Evolutionary conservation across 2,329 filamentous ascomycete species (phyloP), one percentile per base, ranked within the genome.

Genomic region (Hypoxylon sp.): DNA sequence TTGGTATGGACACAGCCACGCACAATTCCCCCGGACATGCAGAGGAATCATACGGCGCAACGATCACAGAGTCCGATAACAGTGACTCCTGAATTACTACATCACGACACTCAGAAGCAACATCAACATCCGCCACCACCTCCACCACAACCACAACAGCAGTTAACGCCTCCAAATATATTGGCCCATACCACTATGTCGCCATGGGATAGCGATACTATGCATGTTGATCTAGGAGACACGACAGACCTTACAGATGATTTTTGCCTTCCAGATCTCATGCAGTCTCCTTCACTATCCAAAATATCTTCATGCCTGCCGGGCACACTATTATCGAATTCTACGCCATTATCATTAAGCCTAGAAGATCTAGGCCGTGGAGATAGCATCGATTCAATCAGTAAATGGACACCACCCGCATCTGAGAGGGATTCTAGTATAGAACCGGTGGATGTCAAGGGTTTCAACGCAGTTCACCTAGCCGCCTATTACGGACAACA

Each of bases 1-100:
- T 39, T 59, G 31, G 56, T 59, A 26, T 59, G 56, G 56, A 59
- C 56, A 37, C 56, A 59, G 56, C 56, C 56, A 19, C 56, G 56
- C 14, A 59, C 56, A 8, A 59, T 59, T 29, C 56, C 56, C 19
- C 56, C 56, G 29, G 56, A 59, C n/a, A 59, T 59, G 56, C 56
- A 59, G 35, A 59, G 56, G 56, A 51, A 50, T 51, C 46, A 50
- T 3, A 51, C 19, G 22, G 54, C 54, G 6, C n/a, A 22, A 26
- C 44, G 54, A 56, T 50, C 56, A 22, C 56, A 51, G 22, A 59
- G 56, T 10, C 56, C 56, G 4, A n/a, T 14, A 14, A 39, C 56
- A 24, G 33, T 22, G 19, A 31, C 56, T 17, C 33, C 29, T 22
- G 56, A 59, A 31, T n/a, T 13, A 24, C 17, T 42, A 51, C 56